Base-by-base conservation (phyloP, 139 green algal genomes). In the Trebouxia sp. region DNA sequence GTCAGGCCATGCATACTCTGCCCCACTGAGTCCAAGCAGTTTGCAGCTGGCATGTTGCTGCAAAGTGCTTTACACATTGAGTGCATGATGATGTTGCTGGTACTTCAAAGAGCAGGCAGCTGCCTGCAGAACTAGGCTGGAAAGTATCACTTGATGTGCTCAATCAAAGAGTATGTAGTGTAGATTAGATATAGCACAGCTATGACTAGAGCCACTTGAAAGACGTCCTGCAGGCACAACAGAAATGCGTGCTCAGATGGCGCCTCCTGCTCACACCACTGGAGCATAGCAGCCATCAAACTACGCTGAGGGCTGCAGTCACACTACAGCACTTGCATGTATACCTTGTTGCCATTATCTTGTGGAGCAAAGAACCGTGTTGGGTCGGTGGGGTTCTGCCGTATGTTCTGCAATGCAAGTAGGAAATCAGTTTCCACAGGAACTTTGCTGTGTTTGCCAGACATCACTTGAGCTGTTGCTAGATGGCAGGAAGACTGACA, bases 321-420 rank as follows among this genome's bases (percentile, higher is more conserved):
- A 65, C n/a, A 50, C 30, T 38, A 53, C 6, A 30, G 42, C 0
- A 42, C 20, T n/a, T 42, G 6, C 37, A 3, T 35, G 9, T 28
- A 28, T 39, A 82, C 78, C 75, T 82, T 82, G 51, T 58, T 82
- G 38, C 39, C 37, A 41, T 79, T 62, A 28, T 82, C 78, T 32
- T 56, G 72, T 50, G 85, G 83, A 39, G 92, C 87, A 53, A 92
- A 92, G 58, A 92, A 92, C 39, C 84, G 85, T 1, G 53, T 89
- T 10, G 88, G 88, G 70, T 92, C 88, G 17, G 43, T 86, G 30
- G 88, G 87, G 56, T 92, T 78, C n/a, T 48, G 24, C 4, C 12
- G 14, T 12, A 77, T 56, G 3, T 41, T 41, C 69, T 77, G 69
- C 41, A 77, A 53, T 53, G 47, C 15, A 6, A 17, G 2, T 53